These are phyloP conservation scores for Deakozyma indianensis DNA, from an alignment of 805 yeast genomes.

Conservation along the genomic window DNA sequence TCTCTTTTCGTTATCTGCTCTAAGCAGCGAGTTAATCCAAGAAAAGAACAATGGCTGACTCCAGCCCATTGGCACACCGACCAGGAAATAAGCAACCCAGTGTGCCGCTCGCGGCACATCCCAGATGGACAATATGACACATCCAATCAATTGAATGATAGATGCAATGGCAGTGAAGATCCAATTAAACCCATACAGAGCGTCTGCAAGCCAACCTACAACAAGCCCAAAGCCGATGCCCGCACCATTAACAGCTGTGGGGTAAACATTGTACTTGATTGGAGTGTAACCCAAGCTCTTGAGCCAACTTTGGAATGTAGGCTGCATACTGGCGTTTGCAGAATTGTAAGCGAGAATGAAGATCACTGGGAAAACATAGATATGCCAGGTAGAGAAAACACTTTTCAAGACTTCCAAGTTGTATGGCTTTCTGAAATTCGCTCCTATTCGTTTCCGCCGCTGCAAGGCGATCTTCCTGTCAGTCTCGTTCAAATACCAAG, in stretches of 20 bases:
- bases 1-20: constrained; percentile 26
- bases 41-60: constrained; percentile 44
- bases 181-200: constrained; percentile 24
- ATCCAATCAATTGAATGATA: constrained; percentile 25
- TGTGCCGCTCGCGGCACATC: constrained; percentile 33
- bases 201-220: constrained; percentile 27
- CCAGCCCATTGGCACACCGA: constrained; percentile 33
- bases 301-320: constrained; percentile 34
- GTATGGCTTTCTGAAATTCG: constrained; percentile 15
- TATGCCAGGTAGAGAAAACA: constrained; percentile 31
- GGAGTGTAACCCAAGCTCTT: constrained; percentile 22
- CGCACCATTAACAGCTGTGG: constrained; percentile 25
- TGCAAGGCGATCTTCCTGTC: constrained; percentile 29
- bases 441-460: constrained; percentile 20
- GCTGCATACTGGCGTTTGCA: constrained; percentile 24
- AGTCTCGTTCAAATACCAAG: constrained; percentile 28
- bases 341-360: constrained; percentile 27
- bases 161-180: too few species aligned
- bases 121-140: constrained; percentile 33
- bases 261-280: constrained; percentile 26
- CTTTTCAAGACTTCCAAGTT: constrained; percentile 23
- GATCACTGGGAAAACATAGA: constrained; percentile 28
- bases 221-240: constrained; percentile 26
- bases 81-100: constrained; percentile 35
- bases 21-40: constrained; percentile 38